A percentile compares a stretch with the other conserved stretches of the same genome.
phyloP scores from a whole-genome alignment of 768 basidiomycete genomes.

The Holtermannia corniformis region DNA sequence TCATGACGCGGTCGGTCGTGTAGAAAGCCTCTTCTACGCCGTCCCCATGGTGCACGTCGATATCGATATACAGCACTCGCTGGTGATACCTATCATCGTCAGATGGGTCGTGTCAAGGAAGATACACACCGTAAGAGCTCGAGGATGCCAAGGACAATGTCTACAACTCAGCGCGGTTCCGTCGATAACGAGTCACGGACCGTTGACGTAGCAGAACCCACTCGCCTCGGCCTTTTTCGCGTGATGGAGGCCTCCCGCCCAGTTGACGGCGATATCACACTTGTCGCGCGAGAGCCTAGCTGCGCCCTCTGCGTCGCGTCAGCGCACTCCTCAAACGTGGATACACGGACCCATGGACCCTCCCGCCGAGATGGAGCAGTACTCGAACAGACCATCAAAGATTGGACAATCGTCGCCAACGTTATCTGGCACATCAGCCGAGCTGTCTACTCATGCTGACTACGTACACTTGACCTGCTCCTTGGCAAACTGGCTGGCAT shows the following conservation, averaged over 20 bases:
- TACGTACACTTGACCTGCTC: conserved; percentile 85
- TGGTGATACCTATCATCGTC: conserved; percentile 64
- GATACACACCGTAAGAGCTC: conserved; percentile 69
- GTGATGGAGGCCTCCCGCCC: conserved; percentile 97
- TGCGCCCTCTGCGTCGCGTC: conserved; percentile 69
- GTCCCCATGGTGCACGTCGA: conserved; percentile 97
- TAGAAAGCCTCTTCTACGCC: conserved; percentile 99
- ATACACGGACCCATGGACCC: conserved; percentile 83
- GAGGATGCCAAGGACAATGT: conserved; percentile 92
- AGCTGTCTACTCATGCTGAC: not conserved
- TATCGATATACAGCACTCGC: conserved; percentile 93
- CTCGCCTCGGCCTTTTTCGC: conserved; percentile 99
- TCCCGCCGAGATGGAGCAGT: conserved; percentile 98
- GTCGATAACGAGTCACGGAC: conserved; percentile 44
- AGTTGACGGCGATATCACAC: conserved; percentile 97
- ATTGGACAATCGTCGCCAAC: conserved; percentile 98
- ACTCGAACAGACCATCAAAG: conserved; percentile 96
- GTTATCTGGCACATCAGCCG: conserved; percentile 55
- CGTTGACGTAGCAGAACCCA: conserved; percentile 98
- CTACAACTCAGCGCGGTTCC: conserved; percentile 46
- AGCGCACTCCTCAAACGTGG: not conserved
- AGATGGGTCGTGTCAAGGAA: not conserved
- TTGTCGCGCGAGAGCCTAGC: conserved; percentile 90
- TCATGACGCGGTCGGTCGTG: conserved; percentile 98
- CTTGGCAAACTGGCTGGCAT: conserved; percentile 85